These are phyloP conservation scores for Catenaria anguillulae DNA, from an alignment of 371 early-diverging fungal genomes.

Conservation along the genomic window DNA sequence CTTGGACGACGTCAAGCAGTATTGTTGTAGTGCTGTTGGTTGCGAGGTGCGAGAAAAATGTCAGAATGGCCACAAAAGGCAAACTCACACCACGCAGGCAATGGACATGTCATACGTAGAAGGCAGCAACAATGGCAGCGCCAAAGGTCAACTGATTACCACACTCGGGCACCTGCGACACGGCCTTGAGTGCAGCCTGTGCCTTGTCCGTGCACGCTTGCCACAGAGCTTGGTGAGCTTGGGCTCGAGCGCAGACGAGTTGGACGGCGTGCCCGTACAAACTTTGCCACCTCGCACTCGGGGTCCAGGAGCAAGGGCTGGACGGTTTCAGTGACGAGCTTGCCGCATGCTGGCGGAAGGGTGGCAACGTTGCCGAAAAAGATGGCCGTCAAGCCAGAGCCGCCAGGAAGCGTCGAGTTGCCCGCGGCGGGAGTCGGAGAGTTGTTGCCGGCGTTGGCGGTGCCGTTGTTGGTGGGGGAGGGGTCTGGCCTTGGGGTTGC, in stretches of 20 bases:
- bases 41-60: too few species aligned
- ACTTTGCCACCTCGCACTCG: neutral
- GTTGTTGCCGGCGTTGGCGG: too few species aligned
- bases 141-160: neutral
- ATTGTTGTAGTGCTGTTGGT: too few species aligned
- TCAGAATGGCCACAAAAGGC: too few species aligned
- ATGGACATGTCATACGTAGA: too few species aligned
- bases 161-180: neutral
- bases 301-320: neutral
- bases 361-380: neutral
- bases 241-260: neutral
- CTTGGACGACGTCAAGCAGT: neutral
- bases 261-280: neutral
- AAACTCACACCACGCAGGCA: too few species aligned
- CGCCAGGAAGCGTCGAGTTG: too few species aligned
- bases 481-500: neutral
- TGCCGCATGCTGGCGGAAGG: neutral
- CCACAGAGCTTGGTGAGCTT: neutral
- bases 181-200: neutral
- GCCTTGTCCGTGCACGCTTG: neutral
- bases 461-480: neutral
- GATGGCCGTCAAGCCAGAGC: too few species aligned
- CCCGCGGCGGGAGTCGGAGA: too few species aligned
- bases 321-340: neutral
- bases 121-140: neutral